Evolutionary conservation across 768 basidiomycete species (phyloP).

Genomic region (Fomitopsis pulvina): DNA sequence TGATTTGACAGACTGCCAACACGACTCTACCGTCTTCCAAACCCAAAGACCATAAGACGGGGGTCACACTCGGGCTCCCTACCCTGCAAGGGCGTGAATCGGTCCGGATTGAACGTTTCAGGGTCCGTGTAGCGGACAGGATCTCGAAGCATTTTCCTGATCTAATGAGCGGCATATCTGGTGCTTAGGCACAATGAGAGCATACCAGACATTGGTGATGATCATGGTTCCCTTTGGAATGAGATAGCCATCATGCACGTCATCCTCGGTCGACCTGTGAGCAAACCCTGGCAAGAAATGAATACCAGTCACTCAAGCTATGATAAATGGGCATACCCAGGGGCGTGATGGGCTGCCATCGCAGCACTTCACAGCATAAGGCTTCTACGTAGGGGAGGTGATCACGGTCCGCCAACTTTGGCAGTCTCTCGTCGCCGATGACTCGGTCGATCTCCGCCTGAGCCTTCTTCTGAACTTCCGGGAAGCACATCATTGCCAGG

Average conservation of each 20-base stretch:
- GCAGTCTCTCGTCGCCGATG: slow-evolving; percentile 34
- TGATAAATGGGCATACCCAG: slow-evolving; percentile 18
- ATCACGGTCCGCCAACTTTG: slow-evolving; percentile 27
- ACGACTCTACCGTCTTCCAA: slow-evolving; percentile 24
- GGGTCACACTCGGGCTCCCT: slow-evolving; percentile 20
- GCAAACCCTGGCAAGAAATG: slow-evolving; percentile 11
- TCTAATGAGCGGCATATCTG: neutral
- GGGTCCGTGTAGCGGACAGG: slow-evolving; percentile 18
- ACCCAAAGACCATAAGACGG: slow-evolving; percentile 27
- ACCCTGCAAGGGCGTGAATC: slow-evolving; percentile 13
- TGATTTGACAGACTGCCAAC: neutral
- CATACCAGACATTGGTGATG: slow-evolving; percentile 23
- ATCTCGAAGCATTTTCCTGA: slow-evolving; percentile 23
- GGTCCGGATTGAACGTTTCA: slow-evolving; percentile 21
- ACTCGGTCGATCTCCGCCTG: slow-evolving; percentile 32
- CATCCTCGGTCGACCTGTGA: slow-evolving; percentile 21
- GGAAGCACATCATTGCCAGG: slow-evolving; percentile 31
- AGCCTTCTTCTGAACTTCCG: slow-evolving; percentile 30
- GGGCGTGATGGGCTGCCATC: slow-evolving; percentile 31
- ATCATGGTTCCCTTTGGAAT: slow-evolving; percentile 24
- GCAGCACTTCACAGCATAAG: slow-evolving; percentile 25
- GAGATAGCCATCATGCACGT: slow-evolving; percentile 20
- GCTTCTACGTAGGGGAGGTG: slow-evolving; percentile 18
- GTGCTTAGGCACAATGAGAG: neutral
- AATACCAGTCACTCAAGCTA: neutral